Percentiles rank a stretch among this genome's conserved stretches.
Evolutionary conservation across 495 filamentous ascomycete genomes (phyloP).

Genomic region (Penicillium ochrochloron): DNA sequence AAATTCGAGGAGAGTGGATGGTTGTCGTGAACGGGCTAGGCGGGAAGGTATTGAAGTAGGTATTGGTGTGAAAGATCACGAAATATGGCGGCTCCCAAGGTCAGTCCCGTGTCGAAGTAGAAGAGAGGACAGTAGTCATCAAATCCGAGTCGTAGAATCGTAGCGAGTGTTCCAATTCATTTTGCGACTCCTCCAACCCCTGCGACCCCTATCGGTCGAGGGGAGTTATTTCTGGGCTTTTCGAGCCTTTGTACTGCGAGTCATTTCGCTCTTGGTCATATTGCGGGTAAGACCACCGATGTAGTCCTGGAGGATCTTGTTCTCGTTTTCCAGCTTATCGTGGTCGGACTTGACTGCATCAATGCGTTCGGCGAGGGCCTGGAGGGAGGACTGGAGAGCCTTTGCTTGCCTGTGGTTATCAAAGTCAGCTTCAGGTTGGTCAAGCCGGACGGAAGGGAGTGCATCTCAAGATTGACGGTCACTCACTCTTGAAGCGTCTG

Average conservation of each 20-base stretch:
- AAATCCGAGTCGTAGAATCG: slow-evolving; percentile 14
- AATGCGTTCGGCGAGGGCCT: slow-evolving; percentile 87
- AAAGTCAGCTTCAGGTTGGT: slow-evolving; percentile 4
- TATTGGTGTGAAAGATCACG: slow-evolving; percentile 8
- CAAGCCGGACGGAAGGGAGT: not conserved
- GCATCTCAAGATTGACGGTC: not conserved
- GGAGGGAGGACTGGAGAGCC: slow-evolving; percentile 81
- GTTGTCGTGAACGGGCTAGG: slow-evolving; percentile 17
- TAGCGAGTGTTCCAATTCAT: slow-evolving; percentile 8
- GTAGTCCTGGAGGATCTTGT: slow-evolving; percentile 92
- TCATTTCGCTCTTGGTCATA: slow-evolving; percentile 57
- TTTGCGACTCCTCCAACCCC: slow-evolving; percentile 16
- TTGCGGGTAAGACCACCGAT: slow-evolving; percentile 59
- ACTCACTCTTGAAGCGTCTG: slow-evolving; percentile 68
- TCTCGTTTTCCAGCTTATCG: slow-evolving; percentile 91
- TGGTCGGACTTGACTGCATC: slow-evolving; percentile 93
- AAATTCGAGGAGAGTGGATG: not conserved
- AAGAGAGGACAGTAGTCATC: not conserved
- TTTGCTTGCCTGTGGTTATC: slow-evolving; percentile 71
- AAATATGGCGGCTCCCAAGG: slow-evolving; percentile 14
- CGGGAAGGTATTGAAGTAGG: slow-evolving; percentile 16
- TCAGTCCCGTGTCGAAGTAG: slow-evolving; percentile 10
- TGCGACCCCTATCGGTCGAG: not conserved
- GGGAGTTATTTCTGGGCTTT: slow-evolving; percentile 49
- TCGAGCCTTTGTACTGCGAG: slow-evolving; percentile 48